Conservation (phyloP, 306 rosid genomes). For the Vicia sativa region DNA sequence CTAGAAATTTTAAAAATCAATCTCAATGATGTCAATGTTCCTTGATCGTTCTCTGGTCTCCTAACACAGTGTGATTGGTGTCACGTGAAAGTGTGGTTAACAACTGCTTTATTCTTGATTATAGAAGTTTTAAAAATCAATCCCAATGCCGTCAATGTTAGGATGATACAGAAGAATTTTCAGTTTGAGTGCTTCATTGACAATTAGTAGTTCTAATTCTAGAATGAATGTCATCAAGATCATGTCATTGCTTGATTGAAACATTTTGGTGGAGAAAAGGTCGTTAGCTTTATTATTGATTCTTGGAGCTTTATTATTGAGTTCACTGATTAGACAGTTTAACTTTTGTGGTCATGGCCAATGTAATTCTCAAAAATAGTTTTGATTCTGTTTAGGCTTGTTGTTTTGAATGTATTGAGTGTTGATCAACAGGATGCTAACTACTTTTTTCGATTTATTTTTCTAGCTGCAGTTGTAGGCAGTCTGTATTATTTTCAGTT, state of each 20-base stretch:
- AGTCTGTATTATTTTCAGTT: constrained; percentile 2
- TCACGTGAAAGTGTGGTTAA: constrained; percentile 10
- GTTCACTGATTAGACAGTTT: background rate
- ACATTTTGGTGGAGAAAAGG: background rate
- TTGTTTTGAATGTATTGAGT: constrained; percentile 23
- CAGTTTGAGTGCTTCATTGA: constrained; percentile 6
- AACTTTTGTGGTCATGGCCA: background rate
- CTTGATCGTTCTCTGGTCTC: too few species aligned
- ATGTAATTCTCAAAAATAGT: background rate
- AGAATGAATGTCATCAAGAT: background rate
- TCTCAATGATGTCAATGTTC: background rate
- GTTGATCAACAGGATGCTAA: background rate
- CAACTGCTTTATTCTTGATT: constrained; percentile 3
- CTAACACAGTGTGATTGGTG: background rate
- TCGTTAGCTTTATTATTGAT: too few species aligned
- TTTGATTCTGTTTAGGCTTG: background rate
- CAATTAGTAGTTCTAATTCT: background rate
- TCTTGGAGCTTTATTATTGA: background rate
- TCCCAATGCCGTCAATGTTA: background rate
- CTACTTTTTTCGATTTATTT: constrained; percentile 2
- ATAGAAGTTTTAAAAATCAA: constrained; percentile 9
- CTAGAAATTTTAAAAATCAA: constrained; percentile 6
- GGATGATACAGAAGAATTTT: background rate
- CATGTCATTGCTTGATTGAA: background rate
- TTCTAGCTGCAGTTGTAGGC: constrained; percentile 1